Percentiles rank a stretch among this genome's conserved stretches.
Evolutionary conservation across 129 eudicot species (phyloP).

Genomic region (Artemisia argyi): DNA sequence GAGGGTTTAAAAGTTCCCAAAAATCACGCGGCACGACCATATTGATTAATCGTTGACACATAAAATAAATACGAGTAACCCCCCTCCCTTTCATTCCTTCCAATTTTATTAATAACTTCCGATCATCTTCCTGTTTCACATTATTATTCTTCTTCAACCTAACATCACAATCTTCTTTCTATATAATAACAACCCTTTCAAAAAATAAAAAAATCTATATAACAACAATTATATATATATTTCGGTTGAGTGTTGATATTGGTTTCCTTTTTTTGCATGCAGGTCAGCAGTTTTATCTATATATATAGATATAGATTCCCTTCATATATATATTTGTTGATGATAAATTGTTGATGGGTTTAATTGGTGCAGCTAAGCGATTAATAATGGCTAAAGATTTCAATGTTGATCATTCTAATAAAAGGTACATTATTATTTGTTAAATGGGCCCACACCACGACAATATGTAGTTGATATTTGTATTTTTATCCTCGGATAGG

Average conservation of each 20-base stretch:
- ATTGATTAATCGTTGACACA: not conserved
- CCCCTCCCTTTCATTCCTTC: too few species aligned
- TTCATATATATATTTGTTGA: not conserved
- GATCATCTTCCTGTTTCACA: slow-evolving; percentile 33
- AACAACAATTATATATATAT: too few species aligned
- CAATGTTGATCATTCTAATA: slow-evolving; percentile 26
- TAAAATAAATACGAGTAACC: not conserved
- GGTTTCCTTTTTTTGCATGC: not conserved
- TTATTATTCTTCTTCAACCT: not conserved
- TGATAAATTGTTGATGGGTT: slow-evolving; percentile 12
- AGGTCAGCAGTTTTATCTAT: not conserved
- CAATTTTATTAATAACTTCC: not conserved
- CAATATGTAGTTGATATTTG: not conserved
- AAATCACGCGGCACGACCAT: slow-evolving; percentile 33
- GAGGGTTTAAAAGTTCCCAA: not conserved
- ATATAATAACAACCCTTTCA: not conserved
- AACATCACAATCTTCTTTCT: not conserved
- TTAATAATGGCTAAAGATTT: slow-evolving; percentile 34
- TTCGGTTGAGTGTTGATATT: not conserved
- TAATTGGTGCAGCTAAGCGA: slow-evolving; percentile 24
- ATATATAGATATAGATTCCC: not conserved
- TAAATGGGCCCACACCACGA: not conserved
- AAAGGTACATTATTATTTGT: slow-evolving; percentile 10
- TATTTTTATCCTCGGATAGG: not conserved
- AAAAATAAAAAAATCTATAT: not conserved